Evolutionary conservation across 1,139 yeast genomes (phyloP).

Genomic region (Yamadazyma triangularis): DNA sequence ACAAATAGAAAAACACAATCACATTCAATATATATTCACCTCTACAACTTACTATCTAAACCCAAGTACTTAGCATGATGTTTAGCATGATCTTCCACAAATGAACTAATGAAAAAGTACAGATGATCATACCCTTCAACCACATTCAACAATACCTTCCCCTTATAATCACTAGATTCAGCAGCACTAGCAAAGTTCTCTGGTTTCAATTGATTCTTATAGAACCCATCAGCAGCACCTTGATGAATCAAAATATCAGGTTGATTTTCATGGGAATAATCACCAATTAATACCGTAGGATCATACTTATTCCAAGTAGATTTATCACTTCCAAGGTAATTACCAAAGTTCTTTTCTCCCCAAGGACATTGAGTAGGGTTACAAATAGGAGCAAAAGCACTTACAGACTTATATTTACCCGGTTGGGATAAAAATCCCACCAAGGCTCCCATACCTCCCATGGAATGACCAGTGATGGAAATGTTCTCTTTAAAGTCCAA

Average conservation of each 20-base stretch:
- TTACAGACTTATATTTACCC: slow-evolving; percentile 70
- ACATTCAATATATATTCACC: too few relatives aligned
- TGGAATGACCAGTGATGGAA: slow-evolving; percentile 89
- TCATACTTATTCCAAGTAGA: slow-evolving; percentile 70
- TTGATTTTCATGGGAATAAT: slow-evolving; percentile 44
- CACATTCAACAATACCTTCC: slow-evolving; percentile 53
- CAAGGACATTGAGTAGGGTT: slow-evolving; percentile 77
- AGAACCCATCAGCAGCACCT: slow-evolving; percentile 74
- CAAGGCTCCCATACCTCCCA: slow-evolving; percentile 97
- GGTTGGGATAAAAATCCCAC: slow-evolving; percentile 72
- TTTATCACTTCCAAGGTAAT: slow-evolving; percentile 66
- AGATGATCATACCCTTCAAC: slow-evolving; percentile 91
- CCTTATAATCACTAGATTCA: slow-evolving; percentile 52
- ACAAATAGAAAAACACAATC: too few relatives aligned
- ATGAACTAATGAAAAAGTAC: slow-evolving; percentile 78
- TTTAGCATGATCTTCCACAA: slow-evolving; percentile 78
- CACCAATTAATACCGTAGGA: slow-evolving; percentile 67
- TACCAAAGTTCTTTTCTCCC: slow-evolving; percentile 78
- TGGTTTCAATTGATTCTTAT: slow-evolving; percentile 68
- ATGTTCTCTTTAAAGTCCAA: slow-evolving; percentile 52
- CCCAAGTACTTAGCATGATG: slow-evolving; percentile 84
- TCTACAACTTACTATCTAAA: too few relatives aligned
- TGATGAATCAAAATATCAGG: slow-evolving; percentile 76
- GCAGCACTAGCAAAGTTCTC: slow-evolving; percentile 69
- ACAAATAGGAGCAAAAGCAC: slow-evolving; percentile 88